Percentiles rank a stretch among this genome's conserved stretches.
Evolutionary conservation across 2,329 filamentous ascomycete species (phyloP).

Genomic region (Periconia sp.): DNA sequence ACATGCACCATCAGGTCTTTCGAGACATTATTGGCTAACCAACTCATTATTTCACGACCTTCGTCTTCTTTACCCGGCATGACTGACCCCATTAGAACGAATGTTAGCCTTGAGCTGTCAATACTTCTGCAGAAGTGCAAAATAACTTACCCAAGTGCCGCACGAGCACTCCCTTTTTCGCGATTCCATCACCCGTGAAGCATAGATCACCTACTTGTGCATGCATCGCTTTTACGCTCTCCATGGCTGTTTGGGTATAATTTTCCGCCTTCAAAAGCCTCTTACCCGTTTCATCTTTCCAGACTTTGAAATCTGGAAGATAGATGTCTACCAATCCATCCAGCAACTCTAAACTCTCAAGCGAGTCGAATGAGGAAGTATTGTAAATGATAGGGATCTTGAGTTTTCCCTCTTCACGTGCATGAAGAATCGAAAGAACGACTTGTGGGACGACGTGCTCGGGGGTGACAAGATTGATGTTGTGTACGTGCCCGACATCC

Average conservation of each 20-base stretch:
- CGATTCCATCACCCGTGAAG: conserved; percentile 79
- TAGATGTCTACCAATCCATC: conserved; percentile 84
- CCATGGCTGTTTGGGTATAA: conserved; percentile 70
- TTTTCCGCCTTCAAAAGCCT: conserved; percentile 77
- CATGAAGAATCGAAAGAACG: conserved; percentile 72
- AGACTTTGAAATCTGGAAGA: conserved; percentile 86
- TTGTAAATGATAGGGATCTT: conserved; percentile 80
- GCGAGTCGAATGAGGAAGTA: conserved; percentile 77
- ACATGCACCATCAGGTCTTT: conserved; percentile 73
- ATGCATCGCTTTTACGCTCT: conserved; percentile 81
- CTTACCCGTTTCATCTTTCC: conserved; percentile 66
- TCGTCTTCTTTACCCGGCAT: conserved; percentile 72
- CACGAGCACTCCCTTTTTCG: conserved; percentile 74
- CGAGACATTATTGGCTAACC: conserved; percentile 70
- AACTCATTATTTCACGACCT: conserved; percentile 68
- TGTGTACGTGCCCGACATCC: conserved; percentile 77
- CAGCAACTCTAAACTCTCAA: conserved; percentile 70
- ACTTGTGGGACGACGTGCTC: conserved; percentile 88
- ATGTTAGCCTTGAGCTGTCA: neutral
- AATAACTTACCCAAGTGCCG: conserved; percentile 54
- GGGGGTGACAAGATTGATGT: conserved; percentile 85
- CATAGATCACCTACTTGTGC: conserved; percentile 78
- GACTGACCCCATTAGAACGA: conserved; percentile 76
- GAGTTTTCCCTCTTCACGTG: conserved; percentile 67
- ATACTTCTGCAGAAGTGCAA: neutral